Evolutionary conservation across 495 filamentous ascomycete species (phyloP), one percentile per base, ranked within the genome.

Genomic region (Penicillium goetzii): DNA sequence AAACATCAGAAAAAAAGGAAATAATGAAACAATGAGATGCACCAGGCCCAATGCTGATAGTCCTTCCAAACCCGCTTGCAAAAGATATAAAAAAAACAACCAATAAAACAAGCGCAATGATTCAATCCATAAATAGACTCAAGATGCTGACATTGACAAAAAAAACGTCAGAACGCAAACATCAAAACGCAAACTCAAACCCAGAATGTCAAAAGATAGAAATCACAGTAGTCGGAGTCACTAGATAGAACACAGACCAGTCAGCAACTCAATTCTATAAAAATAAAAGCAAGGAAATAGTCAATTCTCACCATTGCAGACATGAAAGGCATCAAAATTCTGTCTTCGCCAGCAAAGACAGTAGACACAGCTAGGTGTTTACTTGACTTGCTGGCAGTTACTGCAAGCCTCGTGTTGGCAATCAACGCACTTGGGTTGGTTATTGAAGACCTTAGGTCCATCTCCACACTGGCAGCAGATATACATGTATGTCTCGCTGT

Each of bases 381-480:
- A 79, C 53, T 79, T 80, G 43, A 74, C 67, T 51, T 64, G 55
- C 12, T 21, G 30, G 73, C 79, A 81, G 21, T 1, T 4, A 0
- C 4, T 0, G 67, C 79, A 81, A 26, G 64, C 66, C 9, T 10
- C 21, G 26, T 81, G 79, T 10, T 68, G 0, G 66, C 79, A 81
- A 4, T 33, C 43, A 1, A 77, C 65, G 56, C 79, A 81, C 7
- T 21, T 19, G 0, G 74, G 71, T 59, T 81, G 74, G 32, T 54
- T 19, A n/a, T 74, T 59, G 62, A 63, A 80, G 23, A 78, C 58
- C 56, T 81, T 80, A 0, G 79, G 79, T 0, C 79, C 79, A 30
- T 81, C 79, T 0, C 61, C 17, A 62, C 79, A 81, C 1, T 61
- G 3, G 68, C 79, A 81, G 70, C 79, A 81, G 56, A 76, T 68